phyloP scores from a whole-genome alignment of 164 flowering plant species.

The Akebia trifoliata region DNA sequence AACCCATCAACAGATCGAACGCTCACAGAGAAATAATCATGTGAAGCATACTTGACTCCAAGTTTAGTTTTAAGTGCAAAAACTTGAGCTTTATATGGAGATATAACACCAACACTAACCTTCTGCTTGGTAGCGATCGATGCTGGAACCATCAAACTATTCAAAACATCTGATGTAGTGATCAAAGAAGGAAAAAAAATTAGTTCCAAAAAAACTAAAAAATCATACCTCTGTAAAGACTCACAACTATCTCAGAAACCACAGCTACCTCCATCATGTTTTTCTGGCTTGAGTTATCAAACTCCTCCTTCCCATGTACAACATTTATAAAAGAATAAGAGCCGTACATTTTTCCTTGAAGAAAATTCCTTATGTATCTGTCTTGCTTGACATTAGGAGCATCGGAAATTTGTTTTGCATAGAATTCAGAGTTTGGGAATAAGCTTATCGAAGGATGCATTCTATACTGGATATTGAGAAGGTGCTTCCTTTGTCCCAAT shows the following conservation, averaged over 20 bases:
- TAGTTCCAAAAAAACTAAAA: not conserved
- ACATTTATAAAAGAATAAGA: conserved; percentile 28
- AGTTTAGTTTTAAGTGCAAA: conserved; percentile 30
- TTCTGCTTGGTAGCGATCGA: conserved; percentile 9
- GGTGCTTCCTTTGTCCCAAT: conserved; percentile 27
- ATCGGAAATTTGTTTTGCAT: conserved; percentile 19
- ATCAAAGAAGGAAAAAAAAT: not conserved
- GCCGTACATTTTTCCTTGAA: conserved; percentile 25
- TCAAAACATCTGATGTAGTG: not conserved
- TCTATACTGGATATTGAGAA: conserved; percentile 32
- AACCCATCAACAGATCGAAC: conserved; percentile 51
- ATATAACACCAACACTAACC: conserved; percentile 28
- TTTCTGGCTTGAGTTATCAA: conserved; percentile 18
- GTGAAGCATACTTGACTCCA: conserved; percentile 19
- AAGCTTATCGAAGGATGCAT: conserved; percentile 38
- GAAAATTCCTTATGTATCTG: conserved; percentile 5
- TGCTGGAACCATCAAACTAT: conserved; percentile 17
- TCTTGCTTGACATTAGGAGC: conserved; percentile 17
- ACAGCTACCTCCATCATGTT: conserved; percentile 39
- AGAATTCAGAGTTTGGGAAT: conserved; percentile 29
- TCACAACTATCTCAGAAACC: conserved; percentile 19
- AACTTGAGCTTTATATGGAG: conserved; percentile 42
- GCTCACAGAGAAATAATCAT: conserved; percentile 24
- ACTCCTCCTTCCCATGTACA: conserved; percentile 18
- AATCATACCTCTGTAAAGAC: conserved; percentile 31